Evolutionary conservation across 306 rosid genomes (phyloP).

Genomic region (Dryas drummondii): DNA sequence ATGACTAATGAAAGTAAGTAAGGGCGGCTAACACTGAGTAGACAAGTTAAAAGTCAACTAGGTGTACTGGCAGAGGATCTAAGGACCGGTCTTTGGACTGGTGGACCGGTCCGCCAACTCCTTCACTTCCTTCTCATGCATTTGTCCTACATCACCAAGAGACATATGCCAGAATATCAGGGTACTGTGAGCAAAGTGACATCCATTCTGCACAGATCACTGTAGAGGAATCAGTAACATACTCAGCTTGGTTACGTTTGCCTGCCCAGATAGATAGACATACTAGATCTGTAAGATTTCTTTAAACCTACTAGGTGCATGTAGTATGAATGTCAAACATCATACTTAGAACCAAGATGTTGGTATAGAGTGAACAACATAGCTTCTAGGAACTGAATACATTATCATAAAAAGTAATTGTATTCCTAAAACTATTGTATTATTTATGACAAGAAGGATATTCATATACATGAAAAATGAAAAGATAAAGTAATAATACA

Average conservation of each 20-base stretch:
- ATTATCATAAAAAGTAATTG: not conserved
- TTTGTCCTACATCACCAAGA: too few species aligned
- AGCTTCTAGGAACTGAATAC: too few species aligned
- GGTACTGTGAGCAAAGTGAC: constrained; percentile 68
- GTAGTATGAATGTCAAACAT: not conserved
- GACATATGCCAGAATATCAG: constrained; percentile 50
- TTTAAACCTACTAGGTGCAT: not conserved
- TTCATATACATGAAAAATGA: too few species aligned
- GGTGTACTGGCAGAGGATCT: too few species aligned
- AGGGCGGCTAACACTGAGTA: too few species aligned
- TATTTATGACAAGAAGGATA: not conserved
- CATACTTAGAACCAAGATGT: not conserved
- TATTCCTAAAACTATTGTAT: not conserved
- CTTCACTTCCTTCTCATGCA: too few species aligned
- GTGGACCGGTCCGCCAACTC: too few species aligned
- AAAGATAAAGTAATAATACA: too few species aligned
- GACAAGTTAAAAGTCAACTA: too few species aligned
- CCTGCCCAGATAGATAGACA: constrained; percentile 32
- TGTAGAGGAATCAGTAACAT: constrained; percentile 49
- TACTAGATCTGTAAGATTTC: constrained; percentile 26
- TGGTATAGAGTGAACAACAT: too few species aligned
- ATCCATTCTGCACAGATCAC: constrained; percentile 55
- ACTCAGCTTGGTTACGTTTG: constrained; percentile 66
- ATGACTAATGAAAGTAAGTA: too few species aligned
- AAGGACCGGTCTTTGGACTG: too few species aligned